Evolutionary conservation across 305 asterid genomes (phyloP), one percentile per base, ranked within the genome.

Genomic region (Coffea humblotiana): DNA sequence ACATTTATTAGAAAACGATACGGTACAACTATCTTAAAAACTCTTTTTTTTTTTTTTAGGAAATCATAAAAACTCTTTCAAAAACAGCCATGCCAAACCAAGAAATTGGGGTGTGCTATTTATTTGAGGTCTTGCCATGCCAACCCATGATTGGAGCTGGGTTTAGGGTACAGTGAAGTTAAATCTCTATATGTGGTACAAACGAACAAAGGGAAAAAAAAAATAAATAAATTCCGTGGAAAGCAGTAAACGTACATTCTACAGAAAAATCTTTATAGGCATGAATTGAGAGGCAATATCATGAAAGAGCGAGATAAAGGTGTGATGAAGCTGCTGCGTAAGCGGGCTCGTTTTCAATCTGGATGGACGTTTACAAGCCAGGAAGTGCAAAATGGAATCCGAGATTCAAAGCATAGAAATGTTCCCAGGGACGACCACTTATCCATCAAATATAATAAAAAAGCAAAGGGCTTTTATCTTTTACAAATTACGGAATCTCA

Each of bases 331-430:
- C 3, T 35, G 78, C 54, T 37, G 78, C 68, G 78, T 58, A 23
- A 75, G 78, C 70, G 37, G 23, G 23, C n/a, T 75, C 60, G 15
- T 54, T 43, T 37, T 60, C 27, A 43, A 23, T 21, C 32, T 4
- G 14, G 69, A 40, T 64, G 79, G 40, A 63, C 29, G n/a, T 43
- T 64, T 37, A 76, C 25, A 27, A 63, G 69, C 78, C 78, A 75
- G 58, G 25, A 75, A 60, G 15, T 13, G 3, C 8, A 35, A 64
- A 47, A 64, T 45, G 72, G 79, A 56, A 76, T 76, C 47, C 64
- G 27, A 76, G 54, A 29, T 60, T 76, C 15, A 23, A 40, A 60
- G 14, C 58, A 60, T 40, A n/a, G 14, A 75, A 43, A 25, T 45
- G 77, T 51, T 25, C 25, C 35, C 29, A 21, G 68, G 27, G 78